Evolutionary conservation across 2,329 filamentous ascomycete genomes (phyloP), one percentile per base, ranked within the genome.

Genomic region (Raffaelea deltoideospora): DNA sequence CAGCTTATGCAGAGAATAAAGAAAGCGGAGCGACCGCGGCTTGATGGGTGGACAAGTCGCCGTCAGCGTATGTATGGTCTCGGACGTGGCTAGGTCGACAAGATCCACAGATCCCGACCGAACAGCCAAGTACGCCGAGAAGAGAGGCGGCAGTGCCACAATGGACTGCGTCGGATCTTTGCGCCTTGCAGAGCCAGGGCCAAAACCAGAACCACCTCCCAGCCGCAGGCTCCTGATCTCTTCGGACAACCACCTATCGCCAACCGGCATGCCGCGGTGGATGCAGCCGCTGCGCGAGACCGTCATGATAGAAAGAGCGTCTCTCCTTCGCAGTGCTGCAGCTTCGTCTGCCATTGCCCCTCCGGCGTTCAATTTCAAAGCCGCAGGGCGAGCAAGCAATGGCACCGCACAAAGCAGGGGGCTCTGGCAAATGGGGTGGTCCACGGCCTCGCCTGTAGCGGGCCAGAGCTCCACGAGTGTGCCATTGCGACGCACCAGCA

Each of bases 401-500:
- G 58, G 53, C 29, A 59, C 58, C 10, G 65, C 69, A 23, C 61
- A 70, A 20, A 65, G 56, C 9, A 79, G 51, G 1, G 65, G 59
- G 36, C 61, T 68, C 21, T 61, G 63, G 47, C 68, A 73, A 24
- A 78, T 61, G 14, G 52, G 48, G 39, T 65, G 61, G 21, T 65
- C 62, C 19, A 48, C 54, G 4, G 55, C 50, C 31, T 60, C 53
- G 18, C 57, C 59, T 21, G 53, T 57, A 14, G 63, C 64, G 14
- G 69, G 55, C 34, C 63, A 60, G 10, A 79, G 53, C 47, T 80
- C 74, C 0, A 64, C 65, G 48, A 85, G 58, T 3, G 64, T 61
- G 1, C 80, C 81, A 37, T 79, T 75, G 14, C 70, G 65, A 26
- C 71, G 72, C 6, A 85, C 64, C 8, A 84, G 50, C 9, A 83